Conservation (phyloP, 1,284 basidiomycete species). For the Leccinum solheimii region DNA sequence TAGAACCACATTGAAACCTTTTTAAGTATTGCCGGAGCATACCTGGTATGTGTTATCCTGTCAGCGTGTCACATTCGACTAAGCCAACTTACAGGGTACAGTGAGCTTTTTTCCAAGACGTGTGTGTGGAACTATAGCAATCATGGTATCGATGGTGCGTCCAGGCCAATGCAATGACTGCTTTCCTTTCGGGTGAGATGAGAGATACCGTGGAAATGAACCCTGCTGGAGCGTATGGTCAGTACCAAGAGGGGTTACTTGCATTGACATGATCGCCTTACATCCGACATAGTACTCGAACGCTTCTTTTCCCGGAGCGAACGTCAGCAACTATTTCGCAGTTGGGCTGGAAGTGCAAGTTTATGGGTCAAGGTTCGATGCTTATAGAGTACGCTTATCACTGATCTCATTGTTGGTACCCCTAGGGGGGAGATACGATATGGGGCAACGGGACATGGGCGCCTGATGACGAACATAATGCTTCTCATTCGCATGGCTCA, state of each 20-base stretch:
- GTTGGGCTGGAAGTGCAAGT: conserved; percentile 93
- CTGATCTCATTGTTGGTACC: conserved; percentile 4
- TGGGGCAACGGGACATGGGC: conserved; percentile 82
- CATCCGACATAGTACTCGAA: conserved; percentile 57
- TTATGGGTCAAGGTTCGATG: conserved; percentile 83
- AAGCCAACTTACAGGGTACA: conserved; percentile 52
- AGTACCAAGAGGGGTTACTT: conserved; percentile 11
- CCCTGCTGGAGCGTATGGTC: conserved; percentile 81
- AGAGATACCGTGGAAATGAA: conserved; percentile 93
- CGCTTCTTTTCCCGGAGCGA: conserved; percentile 91
- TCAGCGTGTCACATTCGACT: conserved; percentile 4
- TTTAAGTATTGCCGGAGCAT: conserved; percentile 85
- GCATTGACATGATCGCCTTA: background rate
- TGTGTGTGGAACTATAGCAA: background rate
- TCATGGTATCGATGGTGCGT: background rate
- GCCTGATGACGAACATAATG: conserved; percentile 73
- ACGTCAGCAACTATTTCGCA: conserved; percentile 87
- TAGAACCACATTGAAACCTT: conserved; percentile 78
- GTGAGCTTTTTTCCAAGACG: conserved; percentile 44
- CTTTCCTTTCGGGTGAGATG: conserved; percentile 94
- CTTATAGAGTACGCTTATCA: background rate
- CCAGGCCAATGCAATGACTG: conserved; percentile 92
- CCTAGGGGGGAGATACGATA: conserved; percentile 81
- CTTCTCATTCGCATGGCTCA: conserved; percentile 74
- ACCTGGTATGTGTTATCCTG: conserved; percentile 57